A percentile compares a stretch with the other conserved stretches of the same genome.
Evolutionary conservation across 495 filamentous ascomycete species (phyloP).

Genomic region (Chaetomium cochliodes): DNA sequence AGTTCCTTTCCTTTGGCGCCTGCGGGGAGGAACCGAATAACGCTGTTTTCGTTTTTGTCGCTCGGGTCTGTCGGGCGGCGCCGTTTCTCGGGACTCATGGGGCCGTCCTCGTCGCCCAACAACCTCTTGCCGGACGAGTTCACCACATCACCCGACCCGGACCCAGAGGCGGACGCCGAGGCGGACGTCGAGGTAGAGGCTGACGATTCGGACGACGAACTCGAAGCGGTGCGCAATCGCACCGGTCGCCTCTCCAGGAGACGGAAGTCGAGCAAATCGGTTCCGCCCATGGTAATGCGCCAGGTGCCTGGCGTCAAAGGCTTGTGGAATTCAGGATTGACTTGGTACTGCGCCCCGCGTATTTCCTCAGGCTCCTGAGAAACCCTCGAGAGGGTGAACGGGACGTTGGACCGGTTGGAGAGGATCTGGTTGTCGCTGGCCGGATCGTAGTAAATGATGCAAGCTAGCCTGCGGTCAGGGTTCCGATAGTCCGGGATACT

Average conservation of each 20-base stretch:
- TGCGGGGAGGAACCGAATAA: conserved; percentile 49
- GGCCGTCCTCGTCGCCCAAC: conserved; percentile 41
- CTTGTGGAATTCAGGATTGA: conserved; percentile 43
- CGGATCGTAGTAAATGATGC: conserved; percentile 53
- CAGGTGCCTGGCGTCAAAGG: conserved; percentile 48
- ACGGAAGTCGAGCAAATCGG: conserved; percentile 49
- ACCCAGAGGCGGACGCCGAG: background rate
- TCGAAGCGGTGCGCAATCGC: conserved; percentile 31
- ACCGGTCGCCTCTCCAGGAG: conserved; percentile 49
- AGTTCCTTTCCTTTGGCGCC: conserved; percentile 45
- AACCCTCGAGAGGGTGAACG: conserved; percentile 42
- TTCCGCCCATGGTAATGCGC: conserved; percentile 45
- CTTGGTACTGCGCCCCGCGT: conserved; percentile 37
- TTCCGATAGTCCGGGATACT: conserved; percentile 42
- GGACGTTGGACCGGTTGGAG: conserved; percentile 46
- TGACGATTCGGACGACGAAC: conserved; percentile 20
- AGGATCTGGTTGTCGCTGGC: conserved; percentile 50
- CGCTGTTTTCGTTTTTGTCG: conserved; percentile 40
- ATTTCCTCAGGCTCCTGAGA: conserved; percentile 35
- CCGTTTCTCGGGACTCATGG: conserved; percentile 37
- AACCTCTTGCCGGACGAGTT: conserved; percentile 46
- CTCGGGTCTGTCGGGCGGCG: conserved; percentile 34
- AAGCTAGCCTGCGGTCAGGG: conserved; percentile 40
- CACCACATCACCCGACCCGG: conserved; percentile 27
- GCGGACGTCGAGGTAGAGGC: conserved; percentile 2